Evolutionary conservation across 2,329 filamentous ascomycete genomes (phyloP).

Genomic region (Penicillium sp.): DNA sequence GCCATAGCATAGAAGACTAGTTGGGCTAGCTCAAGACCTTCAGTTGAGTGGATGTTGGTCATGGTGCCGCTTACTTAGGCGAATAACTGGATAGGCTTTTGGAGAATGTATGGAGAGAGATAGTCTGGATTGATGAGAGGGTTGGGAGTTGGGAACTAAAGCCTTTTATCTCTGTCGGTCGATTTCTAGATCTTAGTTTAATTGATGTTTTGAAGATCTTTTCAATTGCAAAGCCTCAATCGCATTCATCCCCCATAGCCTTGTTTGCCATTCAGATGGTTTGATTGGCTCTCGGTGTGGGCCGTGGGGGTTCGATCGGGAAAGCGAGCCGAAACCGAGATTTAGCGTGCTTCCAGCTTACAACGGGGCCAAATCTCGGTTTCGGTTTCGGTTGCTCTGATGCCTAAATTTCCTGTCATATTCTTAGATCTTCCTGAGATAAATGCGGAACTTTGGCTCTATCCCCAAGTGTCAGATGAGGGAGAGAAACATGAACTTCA

Average conservation of each 20-base stretch:
- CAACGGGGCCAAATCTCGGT: background rate
- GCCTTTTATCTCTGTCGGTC: background rate
- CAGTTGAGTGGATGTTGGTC: slow-evolving; percentile 3
- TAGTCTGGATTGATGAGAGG: background rate
- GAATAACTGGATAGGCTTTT: background rate
- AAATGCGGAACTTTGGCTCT: too few species aligned
- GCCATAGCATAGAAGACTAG: slow-evolving; percentile 10
- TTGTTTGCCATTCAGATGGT: background rate
- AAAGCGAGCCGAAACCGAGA: background rate
- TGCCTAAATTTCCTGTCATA: background rate
- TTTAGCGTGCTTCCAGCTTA: background rate
- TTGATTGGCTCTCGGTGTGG: background rate
- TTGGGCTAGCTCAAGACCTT: slow-evolving; percentile 13
- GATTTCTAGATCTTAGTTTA: background rate
- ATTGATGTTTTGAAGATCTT: background rate
- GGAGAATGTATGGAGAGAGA: background rate
- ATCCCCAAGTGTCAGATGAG: too few species aligned
- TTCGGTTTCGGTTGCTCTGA: background rate
- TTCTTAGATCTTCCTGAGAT: background rate
- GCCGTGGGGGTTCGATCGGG: background rate
- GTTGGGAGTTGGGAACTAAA: background rate
- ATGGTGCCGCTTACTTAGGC: background rate
- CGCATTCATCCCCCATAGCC: background rate
- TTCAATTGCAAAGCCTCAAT: background rate
- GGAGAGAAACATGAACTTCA: too few species aligned